A percentile compares a stretch with the other conserved stretches of the same genome.
phyloP scores from a whole-genome alignment of 768 basidiomycete species.

The Pleurotus tuoliensis region DNA sequence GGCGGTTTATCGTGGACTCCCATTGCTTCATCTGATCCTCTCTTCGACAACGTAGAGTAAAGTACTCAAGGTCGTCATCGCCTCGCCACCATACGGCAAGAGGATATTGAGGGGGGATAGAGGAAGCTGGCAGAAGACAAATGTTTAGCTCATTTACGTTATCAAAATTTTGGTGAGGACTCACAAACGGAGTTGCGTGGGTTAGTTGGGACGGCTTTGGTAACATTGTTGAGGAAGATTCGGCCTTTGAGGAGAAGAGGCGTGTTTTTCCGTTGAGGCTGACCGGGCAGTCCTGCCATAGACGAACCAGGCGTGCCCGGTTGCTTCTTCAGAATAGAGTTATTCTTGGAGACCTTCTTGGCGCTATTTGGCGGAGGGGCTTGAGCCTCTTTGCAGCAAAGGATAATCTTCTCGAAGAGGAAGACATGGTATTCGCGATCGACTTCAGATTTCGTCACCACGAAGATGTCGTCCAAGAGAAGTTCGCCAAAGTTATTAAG shows the following conservation, averaged over 20 bases:
- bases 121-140: constrained; percentile 33
- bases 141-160: constrained; percentile 8
- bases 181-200: constrained; percentile 58
- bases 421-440: constrained; percentile 99
- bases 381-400: constrained; percentile 93
- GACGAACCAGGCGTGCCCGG: constrained; percentile 41
- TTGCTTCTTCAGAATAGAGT: constrained; percentile 87
- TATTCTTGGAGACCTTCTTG: constrained; percentile 77
- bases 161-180: constrained; percentile 22
- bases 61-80: constrained; percentile 89
- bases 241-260: constrained; percentile 90
- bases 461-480: constrained; percentile 91
- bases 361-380: constrained; percentile 53
- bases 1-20: constrained; percentile 84
- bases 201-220: constrained; percentile 63
- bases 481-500: constrained; percentile 92
- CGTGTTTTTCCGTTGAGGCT: constrained; percentile 70
- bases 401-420: constrained; percentile 97
- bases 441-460: constrained; percentile 93
- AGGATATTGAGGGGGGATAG: constrained; percentile 59
- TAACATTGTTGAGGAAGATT: constrained; percentile 96
- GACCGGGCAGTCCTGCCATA: constrained; percentile 47
- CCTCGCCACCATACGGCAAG: constrained; percentile 94
- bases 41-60: constrained; percentile 87
- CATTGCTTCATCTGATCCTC: constrained; percentile 93